A percentile compares a stretch with the other conserved stretches of the same genome.
phyloP scores from a whole-genome alignment of 805 yeast genomes.

The Yamadazyma scolyti region DNA sequence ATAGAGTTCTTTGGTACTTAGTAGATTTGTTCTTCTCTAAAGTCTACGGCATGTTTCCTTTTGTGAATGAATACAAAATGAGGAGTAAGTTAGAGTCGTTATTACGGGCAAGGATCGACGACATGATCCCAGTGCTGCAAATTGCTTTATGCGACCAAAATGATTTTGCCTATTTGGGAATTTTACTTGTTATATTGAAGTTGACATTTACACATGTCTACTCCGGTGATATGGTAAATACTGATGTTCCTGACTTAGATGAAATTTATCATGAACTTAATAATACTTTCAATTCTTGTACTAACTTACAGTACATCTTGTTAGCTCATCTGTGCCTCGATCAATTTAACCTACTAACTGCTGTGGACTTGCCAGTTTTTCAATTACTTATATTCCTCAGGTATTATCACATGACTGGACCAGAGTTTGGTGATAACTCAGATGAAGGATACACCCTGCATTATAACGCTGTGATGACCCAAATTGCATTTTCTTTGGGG shows the following conservation, averaged over 20 bases:
- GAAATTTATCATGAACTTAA: slow-evolving; percentile 1
- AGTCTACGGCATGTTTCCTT: slow-evolving; percentile 47
- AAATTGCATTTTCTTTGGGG: slow-evolving; percentile 38
- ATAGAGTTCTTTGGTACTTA: slow-evolving; percentile 8
- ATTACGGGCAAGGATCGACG: not conserved
- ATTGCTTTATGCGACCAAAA: not conserved
- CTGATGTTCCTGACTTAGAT: not conserved
- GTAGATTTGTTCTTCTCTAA: slow-evolving; percentile 28
- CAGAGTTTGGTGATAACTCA: slow-evolving; percentile 53
- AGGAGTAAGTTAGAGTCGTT: slow-evolving; percentile 5
- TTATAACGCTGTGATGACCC: slow-evolving; percentile 38
- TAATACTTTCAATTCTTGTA: not conserved
- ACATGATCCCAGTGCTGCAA: not conserved
- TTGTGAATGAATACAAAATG: slow-evolving; percentile 36
- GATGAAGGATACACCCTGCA: slow-evolving; percentile 59
- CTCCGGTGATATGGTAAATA: not conserved
- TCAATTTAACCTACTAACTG: slow-evolving; percentile 25
- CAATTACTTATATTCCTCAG: slow-evolving; percentile 53
- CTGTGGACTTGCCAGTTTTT: slow-evolving; percentile 47
- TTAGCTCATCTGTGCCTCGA: slow-evolving; percentile 20
- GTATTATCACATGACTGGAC: slow-evolving; percentile 44
- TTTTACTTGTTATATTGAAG: slow-evolving; percentile 29
- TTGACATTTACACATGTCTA: slow-evolving; percentile 11
- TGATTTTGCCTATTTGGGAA: slow-evolving; percentile 33
- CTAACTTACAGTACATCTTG: slow-evolving; percentile 9